Conservation (phyloP, 148 eudicot genomes). For the Chenopodium formosanum region DNA sequence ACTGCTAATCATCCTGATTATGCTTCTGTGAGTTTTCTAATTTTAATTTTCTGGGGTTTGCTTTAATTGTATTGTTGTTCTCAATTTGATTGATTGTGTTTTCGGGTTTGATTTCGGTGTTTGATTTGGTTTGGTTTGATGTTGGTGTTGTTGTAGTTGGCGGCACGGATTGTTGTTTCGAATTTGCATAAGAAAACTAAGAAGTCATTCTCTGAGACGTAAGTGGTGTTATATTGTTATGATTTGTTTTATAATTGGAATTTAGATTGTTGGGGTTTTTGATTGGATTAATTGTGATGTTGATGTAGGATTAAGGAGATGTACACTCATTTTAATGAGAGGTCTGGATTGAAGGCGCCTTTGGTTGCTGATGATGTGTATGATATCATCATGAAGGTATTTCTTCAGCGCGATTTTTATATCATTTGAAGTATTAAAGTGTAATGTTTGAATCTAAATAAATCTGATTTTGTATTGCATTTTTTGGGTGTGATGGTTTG, state of each 20-base stretch:
- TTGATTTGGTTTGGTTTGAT: background rate
- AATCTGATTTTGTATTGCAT: too few species aligned
- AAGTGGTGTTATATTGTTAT: constrained; percentile 25
- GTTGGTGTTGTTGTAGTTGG: constrained; percentile 47
- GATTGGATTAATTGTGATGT: background rate
- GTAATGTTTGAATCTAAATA: too few species aligned
- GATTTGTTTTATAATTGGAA: background rate
- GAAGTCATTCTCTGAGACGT: constrained; percentile 91
- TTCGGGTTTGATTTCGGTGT: background rate
- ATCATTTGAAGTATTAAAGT: too few species aligned
- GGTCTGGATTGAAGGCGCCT: constrained; percentile 77
- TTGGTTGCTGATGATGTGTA: constrained; percentile 89
- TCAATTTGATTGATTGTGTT: background rate
- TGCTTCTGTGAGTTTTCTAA: constrained; percentile 48
- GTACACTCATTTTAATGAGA: constrained; percentile 65
- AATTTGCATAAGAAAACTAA: constrained; percentile 88
- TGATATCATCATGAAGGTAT: constrained; percentile 93
- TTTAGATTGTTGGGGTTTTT: background rate
- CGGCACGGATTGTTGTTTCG: constrained; percentile 88
- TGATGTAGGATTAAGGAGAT: constrained; percentile 65
- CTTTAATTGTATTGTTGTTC: background rate
- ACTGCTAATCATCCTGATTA: constrained; percentile 88
- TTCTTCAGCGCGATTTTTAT: background rate
- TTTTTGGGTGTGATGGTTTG: too few species aligned
- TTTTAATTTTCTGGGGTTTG: background rate